Base-by-base conservation (phyloP, 129 eudicot species). In the Heracleum sosnowskyi region DNA sequence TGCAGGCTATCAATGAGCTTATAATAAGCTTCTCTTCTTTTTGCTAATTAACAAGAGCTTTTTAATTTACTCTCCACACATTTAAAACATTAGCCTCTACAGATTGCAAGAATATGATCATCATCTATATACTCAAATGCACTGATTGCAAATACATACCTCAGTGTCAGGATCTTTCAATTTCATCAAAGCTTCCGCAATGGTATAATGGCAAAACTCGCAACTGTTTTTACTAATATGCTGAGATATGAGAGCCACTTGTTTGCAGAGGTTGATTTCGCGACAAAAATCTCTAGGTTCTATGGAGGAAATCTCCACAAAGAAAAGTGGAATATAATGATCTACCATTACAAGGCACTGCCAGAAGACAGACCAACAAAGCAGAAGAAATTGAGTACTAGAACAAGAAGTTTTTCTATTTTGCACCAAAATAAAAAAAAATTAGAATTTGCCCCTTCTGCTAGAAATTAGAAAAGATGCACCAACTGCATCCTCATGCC, bases 91-190 rank as follows among this genome's bases (percentile, higher is more conserved):
- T 60, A 11, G 36, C 36, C 11, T 26, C 70, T 63, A 29, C 70
- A 29, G 36, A 63, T 29, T 12, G 35, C 36, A 11, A 22, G 49
- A 9, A 11, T 24, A 40, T 39, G 3, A 39, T 71, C 17, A 1
- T 20, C 46, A 77, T 20, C n/a, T 34, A 34, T 33, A 34, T 69
- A 55, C 64, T 69, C 28, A 69, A 34, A 7, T 69, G 46, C 74
- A 69, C 33, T 60, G 68, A 24, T 53, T 36, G 22, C 20, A 53
- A 64, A 33, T 36, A 78, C 33, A 41, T 81, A 94, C 99, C 99
- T 87, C 89, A 51, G 93, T 92, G 45, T 92, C 93, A 36, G 99
- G 99, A 89, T 96, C 93, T 84, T 92, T 89, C 86, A 96, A 78
- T 87, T 90, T 89, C 17, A 70, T 45, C 69, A 88, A 40, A 76